Evolutionary conservation across 768 basidiomycete genomes (phyloP), one percentile per base, ranked within the genome.

Genomic region (Hygrophoropsis aurantiaca): DNA sequence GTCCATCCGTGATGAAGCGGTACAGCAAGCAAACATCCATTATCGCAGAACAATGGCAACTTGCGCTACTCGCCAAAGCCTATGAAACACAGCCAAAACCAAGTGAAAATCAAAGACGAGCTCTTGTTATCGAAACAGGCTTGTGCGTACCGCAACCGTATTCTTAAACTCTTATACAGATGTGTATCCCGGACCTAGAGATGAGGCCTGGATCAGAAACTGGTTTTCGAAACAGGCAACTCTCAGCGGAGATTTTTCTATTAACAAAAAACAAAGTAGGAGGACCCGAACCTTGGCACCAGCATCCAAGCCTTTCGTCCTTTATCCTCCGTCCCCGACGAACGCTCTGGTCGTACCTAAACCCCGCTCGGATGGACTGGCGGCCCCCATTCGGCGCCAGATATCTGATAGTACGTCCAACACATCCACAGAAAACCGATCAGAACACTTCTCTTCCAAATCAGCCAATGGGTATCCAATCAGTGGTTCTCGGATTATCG

Each of bases 151-250:
- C 13, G 27, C 13, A 13, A 8, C 33, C 37, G 44, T 41, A 21
- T 26, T 25, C 38, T 19, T 49, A 8, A 37, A 42, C 15, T 30
- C 18, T 42, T 45, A 41, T 30, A 15, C 54, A 26, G 32, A 42
- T 53, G 55, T 23, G 21, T 15, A 13, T 32, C 18, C 9, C 25
- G 11, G 24, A 24, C 23, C 26, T 41, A 65, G 64, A 18, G 59
- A 67, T 47, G 48, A 59, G 23, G 51, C 52, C 38, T 65, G 64
- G 64, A 41, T 65, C 47, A 65, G 21, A 41, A 57, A 47, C 48
- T 65, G 64, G 64, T 67, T 67, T 25, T 35, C 26, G 3, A 62
- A 65, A 8, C 61, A 59, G 11, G 45, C 49, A n/a, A 34, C 50
- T 21, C 60, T 10, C 23, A 6, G 7, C 18, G 11, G 11, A 30